Evolutionary conservation across 352 stramenopile genomes (phyloP).

Genomic region (Phytophthora vignae): DNA sequence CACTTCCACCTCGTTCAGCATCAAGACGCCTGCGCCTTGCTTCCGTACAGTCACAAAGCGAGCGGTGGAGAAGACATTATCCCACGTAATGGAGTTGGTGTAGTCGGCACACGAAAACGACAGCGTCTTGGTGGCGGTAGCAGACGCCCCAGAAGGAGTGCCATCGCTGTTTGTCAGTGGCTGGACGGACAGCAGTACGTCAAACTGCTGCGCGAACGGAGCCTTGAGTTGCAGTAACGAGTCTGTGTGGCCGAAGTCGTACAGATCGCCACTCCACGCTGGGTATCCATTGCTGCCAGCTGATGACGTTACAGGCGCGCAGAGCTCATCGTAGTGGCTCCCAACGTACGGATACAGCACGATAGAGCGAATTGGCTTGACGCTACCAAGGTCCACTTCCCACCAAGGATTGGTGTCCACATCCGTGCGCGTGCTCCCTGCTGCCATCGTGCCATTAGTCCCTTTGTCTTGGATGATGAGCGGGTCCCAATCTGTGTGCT

Average conservation of each 20-base stretch:
- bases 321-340: slow-evolving; percentile 46
- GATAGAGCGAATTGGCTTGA: slow-evolving; percentile 55
- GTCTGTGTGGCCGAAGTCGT: slow-evolving; percentile 47
- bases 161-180: slow-evolving; percentile 32
- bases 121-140: slow-evolving; percentile 39
- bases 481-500: slow-evolving; percentile 48
- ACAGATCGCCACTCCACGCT: slow-evolving; percentile 53
- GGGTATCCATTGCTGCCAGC: slow-evolving; percentile 19
- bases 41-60: slow-evolving; percentile 63
- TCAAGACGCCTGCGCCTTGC: slow-evolving; percentile 43
- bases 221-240: slow-evolving; percentile 48
- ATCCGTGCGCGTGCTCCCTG: slow-evolving; percentile 61
- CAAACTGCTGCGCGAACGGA: slow-evolving; percentile 65
- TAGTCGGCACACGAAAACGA: slow-evolving; percentile 61
- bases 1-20: slow-evolving; percentile 80
- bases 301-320: slow-evolving; percentile 7
- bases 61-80: slow-evolving; percentile 45
- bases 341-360: slow-evolving; percentile 64
- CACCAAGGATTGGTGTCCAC: slow-evolving; percentile 64
- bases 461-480: slow-evolving; percentile 28
- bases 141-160: slow-evolving; percentile 4
- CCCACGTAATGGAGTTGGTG: slow-evolving; percentile 45
- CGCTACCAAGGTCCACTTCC: slow-evolving; percentile 68
- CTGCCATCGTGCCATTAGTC: slow-evolving; percentile 19
- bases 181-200: slow-evolving; percentile 48